Base-by-base conservation (phyloP, 768 basidiomycete species). In the Termitomyces titanicus region DNA sequence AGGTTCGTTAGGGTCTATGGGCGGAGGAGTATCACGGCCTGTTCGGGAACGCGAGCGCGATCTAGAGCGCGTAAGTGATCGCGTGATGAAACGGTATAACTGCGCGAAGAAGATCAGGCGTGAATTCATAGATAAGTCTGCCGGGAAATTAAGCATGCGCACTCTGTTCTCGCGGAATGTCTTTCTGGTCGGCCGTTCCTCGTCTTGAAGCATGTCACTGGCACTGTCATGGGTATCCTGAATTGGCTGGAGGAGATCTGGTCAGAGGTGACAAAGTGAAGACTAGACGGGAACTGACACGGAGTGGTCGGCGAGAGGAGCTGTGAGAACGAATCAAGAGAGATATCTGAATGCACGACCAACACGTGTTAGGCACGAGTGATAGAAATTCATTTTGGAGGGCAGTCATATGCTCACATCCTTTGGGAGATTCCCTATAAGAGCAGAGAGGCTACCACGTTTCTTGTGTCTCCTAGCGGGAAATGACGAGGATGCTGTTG, bases 81-180 rank as follows among this genome's bases (percentile, higher is more conserved):
- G 72, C 27, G 77, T 75, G 61, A 78, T 73, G 70, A 89, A 86
- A 25, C 74, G 79, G 62, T 80, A 84, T 63, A 89, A 70, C 87
- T 89, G 61, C 51, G 34, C 13, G 43, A 33, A 61, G 48, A 55
- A 27, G 37, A 54, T 59, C 42, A 57, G 56, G 40, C 34, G 34
- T 42, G 39, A 48, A 43, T 50, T 37, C 39, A 24, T 55, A 33
- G 43, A 53, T 43, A 48, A 38, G 54, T 50, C 56, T 44, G 49
- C 50, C 31, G 43, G 35, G 1, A 37, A 53, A 52, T 58, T 33
- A 48, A 11, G 20, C 47, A 49, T 35, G 65, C 73, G 51, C 46
- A 79, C 82, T 65, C 72, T 78, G 67, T 75, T 81, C 58, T 81
- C 78, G 18, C 73, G 68, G 61, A 74, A 75, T 60, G 67, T 51